Evolutionary conservation across 129 eudicot genomes (phyloP).

Genomic region (Flaveria ramosissima): DNA sequence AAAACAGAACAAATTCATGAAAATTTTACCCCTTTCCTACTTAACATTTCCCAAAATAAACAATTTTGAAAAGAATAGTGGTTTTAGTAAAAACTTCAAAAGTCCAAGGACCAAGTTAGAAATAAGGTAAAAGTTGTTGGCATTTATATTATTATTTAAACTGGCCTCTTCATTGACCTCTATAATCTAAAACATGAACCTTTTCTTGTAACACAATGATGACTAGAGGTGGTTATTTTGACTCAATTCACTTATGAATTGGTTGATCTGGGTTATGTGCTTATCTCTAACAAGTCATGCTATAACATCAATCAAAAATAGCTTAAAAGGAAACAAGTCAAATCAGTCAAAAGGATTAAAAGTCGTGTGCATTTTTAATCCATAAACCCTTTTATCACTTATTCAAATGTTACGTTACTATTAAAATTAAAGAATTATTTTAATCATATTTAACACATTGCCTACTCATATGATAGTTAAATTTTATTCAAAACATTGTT

Average conservation of each 20-base stretch:
- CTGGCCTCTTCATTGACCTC: neutral
- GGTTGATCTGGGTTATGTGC: neutral
- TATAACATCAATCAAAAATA: neutral
- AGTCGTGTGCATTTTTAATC: neutral
- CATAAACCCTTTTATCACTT: neutral
- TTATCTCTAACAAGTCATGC: neutral
- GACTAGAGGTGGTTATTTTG: neutral
- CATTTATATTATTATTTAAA: neutral
- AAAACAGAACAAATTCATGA: constrained; percentile 1
- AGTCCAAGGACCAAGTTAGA: neutral
- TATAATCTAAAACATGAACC: neutral
- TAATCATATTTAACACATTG: neutral
- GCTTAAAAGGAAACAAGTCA: neutral
- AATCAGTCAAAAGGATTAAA: neutral
- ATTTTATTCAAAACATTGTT: neutral
- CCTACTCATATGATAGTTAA: neutral
- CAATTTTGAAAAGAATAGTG: neutral
- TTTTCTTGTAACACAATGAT: constrained; percentile 6
- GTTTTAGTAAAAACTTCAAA: neutral
- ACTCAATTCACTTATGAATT: neutral
- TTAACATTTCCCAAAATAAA: neutral
- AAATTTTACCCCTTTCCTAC: neutral
- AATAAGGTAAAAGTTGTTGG: neutral
- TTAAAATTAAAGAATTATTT: neutral
- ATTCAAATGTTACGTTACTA: neutral